Base-by-base conservation (phyloP, 140 eudicot genomes). In the Oenanthe javanica region DNA sequence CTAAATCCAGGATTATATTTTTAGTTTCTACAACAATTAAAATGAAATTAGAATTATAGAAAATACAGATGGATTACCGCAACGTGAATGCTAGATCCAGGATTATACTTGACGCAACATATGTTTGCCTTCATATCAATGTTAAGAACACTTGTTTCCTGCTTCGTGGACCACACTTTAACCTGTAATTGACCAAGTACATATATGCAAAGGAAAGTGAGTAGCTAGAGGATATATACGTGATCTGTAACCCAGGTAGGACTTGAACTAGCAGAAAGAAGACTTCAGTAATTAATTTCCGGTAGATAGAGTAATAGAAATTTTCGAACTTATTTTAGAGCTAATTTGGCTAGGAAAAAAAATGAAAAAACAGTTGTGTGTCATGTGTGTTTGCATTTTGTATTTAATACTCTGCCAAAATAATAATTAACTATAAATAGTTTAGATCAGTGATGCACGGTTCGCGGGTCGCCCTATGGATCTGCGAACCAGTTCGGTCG, bases 61-160 rank as follows among this genome's bases (percentile, higher is more conserved):
- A 11, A 10, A 63, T 46, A 6, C 48, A 36, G 14, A 23, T 64
- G 51, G 25, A 78, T 82, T 87, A 90, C 96, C 84, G 96, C 96
- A 81, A 90, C 81, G 78, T 90, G 84, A 77, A 78, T 76, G 87
- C 93, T 90, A 57, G 96, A 90, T 74, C 91, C 93, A 74, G 96
- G 96, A 81, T 90, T 90, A 82, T 87, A 90, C 91, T 88, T 90
- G 77, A 90, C 96, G 50, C 93, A 88, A 61, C 96, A 90, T 76
- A 90, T 90, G 69, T 90, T 90, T 83, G 96, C 96, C 64, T 88
- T 90, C 96, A 88, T 90, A 82, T 88, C 89, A 64, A 90, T 88
- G 86, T 87, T 90, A 50, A 90, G 86, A 55, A 89, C 96, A 79
- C 96, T 90, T 69, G 84, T 77, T 85, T 90, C 96, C 84, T 90